phyloP scores from a whole-genome alignment of 148 eudicot genomes.

The Pharnaceum exiguum region DNA sequence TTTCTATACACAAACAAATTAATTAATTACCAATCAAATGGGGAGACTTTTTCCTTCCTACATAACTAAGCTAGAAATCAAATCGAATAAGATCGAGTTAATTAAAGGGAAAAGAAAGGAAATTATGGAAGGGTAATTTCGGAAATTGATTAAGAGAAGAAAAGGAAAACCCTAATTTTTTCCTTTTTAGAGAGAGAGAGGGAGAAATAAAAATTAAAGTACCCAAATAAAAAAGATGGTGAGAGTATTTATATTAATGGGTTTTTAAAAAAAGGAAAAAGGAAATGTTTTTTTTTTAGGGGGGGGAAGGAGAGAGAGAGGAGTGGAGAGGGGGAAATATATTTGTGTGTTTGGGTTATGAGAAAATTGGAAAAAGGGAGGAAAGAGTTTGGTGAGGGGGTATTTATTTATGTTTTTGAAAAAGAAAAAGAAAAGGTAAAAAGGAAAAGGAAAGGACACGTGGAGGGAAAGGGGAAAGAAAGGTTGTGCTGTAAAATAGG shows the following conservation, averaged over 20 bases:
- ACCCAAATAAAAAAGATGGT: neutral
- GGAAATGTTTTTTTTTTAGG: neutral
- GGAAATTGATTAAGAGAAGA: too few relatives aligned
- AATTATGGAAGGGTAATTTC: neutral
- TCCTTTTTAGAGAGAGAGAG: neutral
- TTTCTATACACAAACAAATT: constrained; percentile 1
- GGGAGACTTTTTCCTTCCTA: neutral
- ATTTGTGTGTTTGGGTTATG: too few relatives aligned
- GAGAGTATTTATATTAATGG: too few relatives aligned
- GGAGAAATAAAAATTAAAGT: neutral
- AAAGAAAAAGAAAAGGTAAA: neutral
- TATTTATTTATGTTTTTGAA: neutral
- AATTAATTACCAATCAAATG: constrained; percentile 1
- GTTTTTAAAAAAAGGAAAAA: too few relatives aligned
- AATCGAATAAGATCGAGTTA: too few relatives aligned
- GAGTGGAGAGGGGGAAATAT: neutral
- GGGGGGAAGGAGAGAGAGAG: constrained; percentile 3
- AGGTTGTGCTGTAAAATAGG: constrained; percentile 24
- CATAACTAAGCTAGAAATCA: neutral
- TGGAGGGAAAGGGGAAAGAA: constrained; percentile 20
- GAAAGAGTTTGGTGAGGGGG: neutral
- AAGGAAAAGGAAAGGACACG: constrained; percentile 22
- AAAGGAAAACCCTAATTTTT: constrained; percentile 32
- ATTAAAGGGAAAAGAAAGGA: neutral
- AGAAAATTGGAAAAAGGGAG: constrained; percentile 4